phyloP scores from a whole-genome alignment of 148 eudicot genomes.

The Chenopodium suecicum region DNA sequence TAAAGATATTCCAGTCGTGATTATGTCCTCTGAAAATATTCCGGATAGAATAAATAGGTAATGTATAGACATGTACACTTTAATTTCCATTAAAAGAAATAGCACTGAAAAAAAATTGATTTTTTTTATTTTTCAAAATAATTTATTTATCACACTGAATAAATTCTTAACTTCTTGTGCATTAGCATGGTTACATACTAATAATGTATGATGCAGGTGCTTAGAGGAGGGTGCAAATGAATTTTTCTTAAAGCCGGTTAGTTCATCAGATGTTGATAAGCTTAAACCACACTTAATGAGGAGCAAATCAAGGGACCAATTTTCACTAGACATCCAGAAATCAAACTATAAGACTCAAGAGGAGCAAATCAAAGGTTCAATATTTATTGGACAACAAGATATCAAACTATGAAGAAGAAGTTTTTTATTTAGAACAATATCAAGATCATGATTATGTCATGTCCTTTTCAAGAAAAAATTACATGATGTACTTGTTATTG shows the following conservation, averaged over 20 bases:
- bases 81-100: not conserved
- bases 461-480: not conserved
- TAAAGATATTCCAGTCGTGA: slow-evolving; percentile 62
- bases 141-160: not conserved
- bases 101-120: not conserved
- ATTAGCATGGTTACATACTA: not conserved
- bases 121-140: not conserved
- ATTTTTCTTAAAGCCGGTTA: slow-evolving; percentile 65
- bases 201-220: slow-evolving; percentile 34
- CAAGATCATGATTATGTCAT: not conserved
- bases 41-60: slow-evolving; percentile 54
- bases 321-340: not conserved
- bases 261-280: slow-evolving; percentile 56
- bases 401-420: not conserved
- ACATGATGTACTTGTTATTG: not conserved
- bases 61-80: not conserved
- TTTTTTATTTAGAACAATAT: not conserved
- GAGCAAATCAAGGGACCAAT: slow-evolving; percentile 22
- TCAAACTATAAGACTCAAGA: slow-evolving; percentile 1
- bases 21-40: slow-evolving; percentile 76
- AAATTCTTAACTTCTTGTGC: too few relatives aligned
- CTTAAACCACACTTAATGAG: slow-evolving; percentile 54
- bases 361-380: slow-evolving; percentile 26
- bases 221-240: slow-evolving; percentile 74
- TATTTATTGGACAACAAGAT: not conserved